Base-by-base conservation (phyloP, 1,284 basidiomycete genomes). In the Ganoderma leucocontextum region DNA sequence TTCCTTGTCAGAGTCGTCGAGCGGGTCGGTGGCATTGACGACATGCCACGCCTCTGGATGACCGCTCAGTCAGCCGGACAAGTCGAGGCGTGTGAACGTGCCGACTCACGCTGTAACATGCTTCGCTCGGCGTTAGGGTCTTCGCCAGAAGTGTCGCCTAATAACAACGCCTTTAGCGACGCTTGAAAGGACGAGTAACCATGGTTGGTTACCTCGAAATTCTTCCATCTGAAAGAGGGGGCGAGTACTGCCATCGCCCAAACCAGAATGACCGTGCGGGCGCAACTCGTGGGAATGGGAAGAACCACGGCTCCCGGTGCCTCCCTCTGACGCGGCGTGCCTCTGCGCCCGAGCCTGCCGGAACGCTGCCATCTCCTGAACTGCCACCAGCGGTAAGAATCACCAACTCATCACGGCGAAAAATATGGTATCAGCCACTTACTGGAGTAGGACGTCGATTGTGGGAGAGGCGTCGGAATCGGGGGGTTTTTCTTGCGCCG, bases 1-100 rank as follows among this genome's bases (percentile, higher is more conserved):
- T 74, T 94, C 92, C 63, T 91, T 89, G 73, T 93, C 92, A 9
- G 91, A 93, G 79, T 92, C 91, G 17, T 81, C 81, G 15, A 93
- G 80, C 12, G 91, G 89, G 74, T 94, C 91, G 47, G 83, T 84
- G 41, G 84, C 86, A 52, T 83, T 84, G 42, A 88, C 84, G 53
- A 88, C 81, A 74, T 91, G 86, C 90, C 90, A 93, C 13, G 91
- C 90, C 67, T 93, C 92, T 93, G 67, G 0, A 78, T 58, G 35
- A 61, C 47, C 63, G 62, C 17, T 15, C 25, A 8, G 66, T 70
- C 36, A 17, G 22, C 35, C 42, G 58, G 49, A 70, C 68, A 13
- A 59, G 41, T 35, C 22, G 13, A 61, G 38, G 36, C 29, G 41
- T 47, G 35, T 60, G 38, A 41, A 19, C 36, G 36, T n/a, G 15